Evolutionary conservation across 768 basidiomycete genomes (phyloP).

Genomic region (Austroboletus festivus): DNA sequence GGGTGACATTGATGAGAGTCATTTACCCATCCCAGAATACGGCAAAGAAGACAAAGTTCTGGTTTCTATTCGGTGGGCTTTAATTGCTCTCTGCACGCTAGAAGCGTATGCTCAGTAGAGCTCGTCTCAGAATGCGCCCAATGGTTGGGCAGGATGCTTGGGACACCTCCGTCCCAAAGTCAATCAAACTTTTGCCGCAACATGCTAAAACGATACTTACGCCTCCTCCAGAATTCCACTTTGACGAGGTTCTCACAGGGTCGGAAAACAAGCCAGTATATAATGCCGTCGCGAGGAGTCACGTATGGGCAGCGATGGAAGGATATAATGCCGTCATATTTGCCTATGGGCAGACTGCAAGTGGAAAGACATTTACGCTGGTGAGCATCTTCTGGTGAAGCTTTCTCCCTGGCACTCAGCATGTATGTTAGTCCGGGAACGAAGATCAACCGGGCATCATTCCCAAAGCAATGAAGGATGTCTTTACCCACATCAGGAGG

Average conservation of each 20-base stretch:
- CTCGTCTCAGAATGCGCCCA: slow-evolving; percentile 56
- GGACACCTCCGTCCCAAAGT: slow-evolving; percentile 43
- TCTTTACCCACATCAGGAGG: slow-evolving; percentile 78
- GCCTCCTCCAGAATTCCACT: slow-evolving; percentile 52
- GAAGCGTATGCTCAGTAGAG: slow-evolving; percentile 2
- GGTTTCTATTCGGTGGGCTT: slow-evolving; percentile 69
- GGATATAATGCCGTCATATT: slow-evolving; percentile 97
- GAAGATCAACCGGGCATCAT: slow-evolving; percentile 91
- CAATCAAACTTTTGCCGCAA: slow-evolving; percentile 60
- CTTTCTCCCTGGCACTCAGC: slow-evolving; percentile 35
- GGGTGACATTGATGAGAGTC: slow-evolving; percentile 60
- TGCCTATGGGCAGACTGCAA: slow-evolving; percentile 88
- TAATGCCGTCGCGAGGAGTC: slow-evolving; percentile 68
- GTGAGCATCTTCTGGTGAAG: slow-evolving; percentile 26
- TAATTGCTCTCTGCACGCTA: background rate
- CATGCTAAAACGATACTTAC: slow-evolving; percentile 46
- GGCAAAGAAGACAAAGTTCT: slow-evolving; percentile 84
- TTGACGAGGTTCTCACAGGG: slow-evolving; percentile 75
- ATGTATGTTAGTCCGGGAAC: slow-evolving; percentile 53
- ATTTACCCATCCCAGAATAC: slow-evolving; percentile 45
- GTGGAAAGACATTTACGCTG: slow-evolving; percentile 71
- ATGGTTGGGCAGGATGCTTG: slow-evolving; percentile 51
- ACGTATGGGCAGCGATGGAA: slow-evolving; percentile 91
- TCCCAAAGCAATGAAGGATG: slow-evolving; percentile 87
- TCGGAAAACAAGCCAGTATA: slow-evolving; percentile 80